phyloP scores from a whole-genome alignment of 345 rosid species.

The Rubroshorea leprosula region DNA sequence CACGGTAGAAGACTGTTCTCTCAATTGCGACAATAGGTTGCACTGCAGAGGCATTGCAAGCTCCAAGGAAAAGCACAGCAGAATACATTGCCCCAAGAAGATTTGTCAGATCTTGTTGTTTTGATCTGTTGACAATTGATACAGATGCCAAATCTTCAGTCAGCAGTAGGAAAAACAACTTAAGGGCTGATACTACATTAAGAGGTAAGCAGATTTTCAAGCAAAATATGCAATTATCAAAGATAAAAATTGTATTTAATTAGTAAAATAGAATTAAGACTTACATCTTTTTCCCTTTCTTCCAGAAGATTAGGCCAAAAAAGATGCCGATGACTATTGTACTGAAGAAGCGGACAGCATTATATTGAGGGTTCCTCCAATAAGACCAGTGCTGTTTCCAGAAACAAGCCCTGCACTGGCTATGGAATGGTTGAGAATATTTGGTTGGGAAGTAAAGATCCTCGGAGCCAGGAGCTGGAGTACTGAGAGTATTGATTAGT shows the following conservation, averaged over 20 bases:
- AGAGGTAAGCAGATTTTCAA: no score
- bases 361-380: conserved; percentile 77
- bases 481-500: conserved; percentile 52
- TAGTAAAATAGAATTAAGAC: conserved; percentile 9
- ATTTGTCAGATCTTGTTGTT: conserved; percentile 45
- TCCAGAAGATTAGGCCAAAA: conserved; percentile 78
- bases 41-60: conserved; percentile 41
- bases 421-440: conserved; percentile 55
- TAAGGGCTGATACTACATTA: no score
- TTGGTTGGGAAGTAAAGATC: conserved; percentile 60
- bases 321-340: conserved; percentile 43
- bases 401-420: conserved; percentile 65
- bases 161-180: background rate
- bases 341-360: conserved; percentile 64
- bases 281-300: conserved; percentile 52
- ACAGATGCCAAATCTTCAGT: background rate
- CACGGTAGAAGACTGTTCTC: conserved; percentile 66
- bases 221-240: background rate
- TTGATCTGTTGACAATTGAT: conserved; percentile 29
- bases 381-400: conserved; percentile 77
- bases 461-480: conserved; percentile 48
- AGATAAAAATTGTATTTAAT: background rate
- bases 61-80: conserved; percentile 56
- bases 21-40: conserved; percentile 65
- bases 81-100: conserved; percentile 66